These are phyloP conservation scores for Dactylellina parvicollis DNA, from an alignment of 2,329 filamentous ascomycete genomes.

Conservation along the genomic window DNA sequence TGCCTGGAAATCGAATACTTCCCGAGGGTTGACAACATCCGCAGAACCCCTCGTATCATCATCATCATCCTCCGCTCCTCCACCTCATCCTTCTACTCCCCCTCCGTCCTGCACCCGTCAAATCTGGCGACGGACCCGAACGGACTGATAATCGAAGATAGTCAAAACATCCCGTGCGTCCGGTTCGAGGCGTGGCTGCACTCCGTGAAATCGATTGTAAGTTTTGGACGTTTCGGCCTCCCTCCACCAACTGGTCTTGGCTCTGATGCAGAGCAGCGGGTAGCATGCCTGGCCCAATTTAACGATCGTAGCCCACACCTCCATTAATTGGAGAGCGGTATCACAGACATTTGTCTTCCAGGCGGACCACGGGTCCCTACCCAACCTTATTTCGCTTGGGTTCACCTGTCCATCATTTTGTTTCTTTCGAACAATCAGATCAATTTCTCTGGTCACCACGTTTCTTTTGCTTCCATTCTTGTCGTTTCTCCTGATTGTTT, in stretches of 20 bases:
- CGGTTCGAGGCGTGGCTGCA: conserved; percentile 37
- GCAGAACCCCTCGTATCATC: background rate
- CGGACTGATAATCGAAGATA: conserved; percentile 33
- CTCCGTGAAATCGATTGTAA: conserved; percentile 2
- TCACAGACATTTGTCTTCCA: conserved; percentile 25
- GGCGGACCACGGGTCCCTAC: conserved; percentile 48
- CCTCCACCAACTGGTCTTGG: conserved; percentile 11
- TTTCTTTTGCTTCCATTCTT: conserved; percentile 30
- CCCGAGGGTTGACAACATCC: too few relatives aligned
- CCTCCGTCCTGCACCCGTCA: background rate
- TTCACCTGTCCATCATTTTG: conserved; percentile 34
- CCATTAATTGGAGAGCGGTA: conserved; percentile 2
- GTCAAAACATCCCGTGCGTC: conserved; percentile 38
- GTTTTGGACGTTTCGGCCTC: conserved; percentile 32
- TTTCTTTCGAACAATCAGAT: conserved; percentile 19
- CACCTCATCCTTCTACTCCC: background rate
- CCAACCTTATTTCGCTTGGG: conserved; percentile 54
- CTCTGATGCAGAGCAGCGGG: conserved; percentile 44
- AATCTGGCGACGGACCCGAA: conserved; percentile 19
- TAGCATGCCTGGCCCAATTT: conserved; percentile 46
- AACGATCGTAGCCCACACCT: conserved; percentile 36
- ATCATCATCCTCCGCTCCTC: background rate
- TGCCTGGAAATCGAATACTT: background rate
- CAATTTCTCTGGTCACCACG: conserved; percentile 29
- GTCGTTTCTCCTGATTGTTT: conserved; percentile 10